Evolutionary conservation across 2,329 filamentous ascomycete genomes (phyloP).

Genomic region (Sporothrix euskadiensis): DNA sequence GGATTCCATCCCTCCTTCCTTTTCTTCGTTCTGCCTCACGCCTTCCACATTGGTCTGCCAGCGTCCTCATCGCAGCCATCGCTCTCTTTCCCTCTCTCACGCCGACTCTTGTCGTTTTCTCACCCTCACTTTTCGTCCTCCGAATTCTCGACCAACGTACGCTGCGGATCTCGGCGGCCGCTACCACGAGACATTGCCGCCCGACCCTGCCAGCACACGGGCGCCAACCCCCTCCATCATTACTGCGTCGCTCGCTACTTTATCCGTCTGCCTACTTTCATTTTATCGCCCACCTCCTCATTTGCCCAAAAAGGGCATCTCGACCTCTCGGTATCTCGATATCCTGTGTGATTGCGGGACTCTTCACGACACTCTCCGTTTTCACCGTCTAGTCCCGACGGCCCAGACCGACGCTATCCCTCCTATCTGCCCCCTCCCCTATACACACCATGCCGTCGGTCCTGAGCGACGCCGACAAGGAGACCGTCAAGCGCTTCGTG

Average conservation of each 20-base stretch:
- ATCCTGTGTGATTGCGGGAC: background rate
- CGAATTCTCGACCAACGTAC: background rate
- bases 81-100: background rate
- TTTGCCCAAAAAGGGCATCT: slow-evolving; percentile 11
- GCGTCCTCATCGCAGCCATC: slow-evolving; percentile 15
- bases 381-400: background rate
- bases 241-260: slow-evolving; percentile 11
- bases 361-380: background rate
- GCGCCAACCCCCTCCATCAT: slow-evolving; percentile 2
- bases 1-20: slow-evolving; percentile 24
- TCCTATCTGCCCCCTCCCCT: background rate
- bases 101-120: background rate
- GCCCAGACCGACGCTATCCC: background rate
- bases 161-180: slow-evolving; percentile 16
- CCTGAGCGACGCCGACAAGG: slow-evolving; percentile 90
- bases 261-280: slow-evolving; percentile 23
- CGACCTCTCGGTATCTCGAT: background rate
- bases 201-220: slow-evolving; percentile 1
- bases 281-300: slow-evolving; percentile 14
- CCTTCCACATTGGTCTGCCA: slow-evolving; percentile 3
- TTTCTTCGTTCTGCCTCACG: slow-evolving; percentile 23
- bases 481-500: slow-evolving; percentile 90
- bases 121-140: background rate
- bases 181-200: slow-evolving; percentile 5
- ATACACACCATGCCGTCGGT: slow-evolving; percentile 59